Base-by-base conservation (phyloP, 306 rosid genomes). In the Cucurbita moschata region DNA sequence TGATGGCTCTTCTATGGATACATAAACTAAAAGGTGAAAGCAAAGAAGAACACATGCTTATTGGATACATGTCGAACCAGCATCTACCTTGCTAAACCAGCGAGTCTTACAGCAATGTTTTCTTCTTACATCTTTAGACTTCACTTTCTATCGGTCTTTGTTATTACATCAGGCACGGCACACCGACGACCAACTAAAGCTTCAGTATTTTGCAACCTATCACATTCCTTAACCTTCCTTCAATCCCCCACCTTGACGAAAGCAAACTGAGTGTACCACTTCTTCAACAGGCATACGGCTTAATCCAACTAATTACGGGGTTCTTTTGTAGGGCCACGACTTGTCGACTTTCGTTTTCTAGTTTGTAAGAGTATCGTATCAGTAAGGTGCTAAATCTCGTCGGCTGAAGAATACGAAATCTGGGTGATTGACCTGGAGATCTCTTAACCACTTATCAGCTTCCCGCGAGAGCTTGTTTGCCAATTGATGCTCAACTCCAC, bases 381-480 rank as follows among this genome's bases (percentile, higher is more conserved):
- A 70, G 59, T 50, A 70, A 50, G 74, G 44, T 30, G 57, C 35
- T 47, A 4, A n/a, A 70, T 70, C 74, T 47, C 56, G 59, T 23
- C 59, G 74, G 74, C 74, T 50, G 10, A 88, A 88, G 80, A 78
- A 83, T 64, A 65, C 77, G 51, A 77, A 82, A 59, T 88, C 95
- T 19, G 80, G 89, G 79, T 76, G 89, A 44, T 53, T 77, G 35
- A 83, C 89, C 60, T 83, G 72, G 82, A 83, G 77, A n/a, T 0
- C 60, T 78, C 57, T 70, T 18, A 86, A 80, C 95, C 91, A 86
- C 58, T 75, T 47, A 42, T 78, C 77, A 53, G 95, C 91, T 50
- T 21, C 83, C 74, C 73, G 80, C 43, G 77, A 77, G 37, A 88
- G 80, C n/a, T 79, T 46, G 71, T 79, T 77, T 35, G 79, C 77